phyloP scores from a whole-genome alignment of 768 basidiomycete species.

The Pisolithus tinctorius region DNA sequence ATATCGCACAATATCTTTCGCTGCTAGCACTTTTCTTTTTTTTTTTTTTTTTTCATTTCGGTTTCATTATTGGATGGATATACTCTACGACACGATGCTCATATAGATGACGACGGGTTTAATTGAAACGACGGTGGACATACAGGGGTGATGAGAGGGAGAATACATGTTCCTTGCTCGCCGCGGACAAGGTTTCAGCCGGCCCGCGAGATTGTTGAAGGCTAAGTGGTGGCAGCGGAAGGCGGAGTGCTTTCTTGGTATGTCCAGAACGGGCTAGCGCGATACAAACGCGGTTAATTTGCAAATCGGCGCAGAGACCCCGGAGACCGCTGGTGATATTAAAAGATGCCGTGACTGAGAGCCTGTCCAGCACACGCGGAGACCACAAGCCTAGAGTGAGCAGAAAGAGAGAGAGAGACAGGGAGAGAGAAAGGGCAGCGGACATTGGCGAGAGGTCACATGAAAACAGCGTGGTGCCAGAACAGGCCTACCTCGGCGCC shows the following conservation, averaged over 20 bases:
- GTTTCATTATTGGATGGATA: neutral
- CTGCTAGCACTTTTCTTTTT: slow-evolving; percentile 4
- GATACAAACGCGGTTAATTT: slow-evolving; percentile 1
- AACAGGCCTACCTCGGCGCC: slow-evolving; percentile 36
- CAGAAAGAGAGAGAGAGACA: neutral
- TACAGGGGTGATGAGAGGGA: neutral
- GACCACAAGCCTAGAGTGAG: no score
- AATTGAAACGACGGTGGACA: neutral
- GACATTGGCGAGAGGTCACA: slow-evolving; percentile 14
- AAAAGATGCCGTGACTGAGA: neutral
- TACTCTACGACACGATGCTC: neutral
- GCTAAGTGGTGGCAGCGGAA: neutral
- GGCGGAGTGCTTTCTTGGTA: slow-evolving; percentile 3
- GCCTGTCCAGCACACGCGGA: neutral
- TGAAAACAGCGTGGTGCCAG: slow-evolving; percentile 20
- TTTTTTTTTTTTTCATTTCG: slow-evolving; percentile 14
- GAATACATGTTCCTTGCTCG: neutral
- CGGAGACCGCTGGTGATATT: slow-evolving; percentile 12
- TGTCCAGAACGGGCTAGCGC: slow-evolving; percentile 10
- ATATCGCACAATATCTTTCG: slow-evolving; percentile 11
- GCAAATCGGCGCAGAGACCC: slow-evolving; percentile 23
- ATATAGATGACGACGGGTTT: neutral
- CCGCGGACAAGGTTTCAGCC: neutral
- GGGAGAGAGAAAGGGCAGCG: slow-evolving; percentile 26
- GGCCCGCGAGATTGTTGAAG: neutral